phyloP scores from a whole-genome alignment of 805 yeast species.

The Lipomyces orientalis region DNA sequence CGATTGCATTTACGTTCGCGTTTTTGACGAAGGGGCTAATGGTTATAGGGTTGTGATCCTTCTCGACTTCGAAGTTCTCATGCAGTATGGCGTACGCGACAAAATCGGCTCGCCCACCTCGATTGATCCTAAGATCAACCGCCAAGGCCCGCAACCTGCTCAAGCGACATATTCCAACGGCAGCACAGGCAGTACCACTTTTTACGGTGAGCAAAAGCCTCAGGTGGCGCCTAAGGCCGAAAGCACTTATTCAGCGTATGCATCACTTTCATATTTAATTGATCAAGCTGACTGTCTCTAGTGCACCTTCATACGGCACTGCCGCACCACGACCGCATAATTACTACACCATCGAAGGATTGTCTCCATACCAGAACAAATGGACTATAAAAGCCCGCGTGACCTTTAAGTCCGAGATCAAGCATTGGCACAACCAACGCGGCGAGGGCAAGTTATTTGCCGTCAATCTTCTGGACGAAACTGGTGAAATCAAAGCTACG shows the following conservation, averaged over 20 bases:
- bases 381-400: conserved; percentile 97
- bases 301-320: neutral
- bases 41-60: conserved; percentile 25
- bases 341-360: conserved; percentile 74
- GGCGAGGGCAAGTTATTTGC: conserved; percentile 92
- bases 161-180: neutral
- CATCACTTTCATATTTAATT: conserved; percentile 3
- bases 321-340: conserved; percentile 41
- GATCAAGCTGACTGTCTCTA: neutral
- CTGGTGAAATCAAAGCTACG: conserved; percentile 95
- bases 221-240: conserved; percentile 1
- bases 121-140: neutral
- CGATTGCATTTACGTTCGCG: neutral
- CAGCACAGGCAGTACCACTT: conserved; percentile 14
- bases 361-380: conserved; percentile 86
- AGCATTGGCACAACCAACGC: conserved; percentile 82
- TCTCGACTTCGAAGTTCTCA: conserved; percentile 23
- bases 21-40: neutral
- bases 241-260: conserved; percentile 2
- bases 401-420: conserved; percentile 82
- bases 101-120: conserved; percentile 33
- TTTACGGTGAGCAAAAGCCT: conserved; percentile 26
- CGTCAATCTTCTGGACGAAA: conserved; percentile 86
- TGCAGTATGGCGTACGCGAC: conserved; percentile 29
- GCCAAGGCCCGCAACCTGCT: neutral